Percentiles rank a stretch among this genome's conserved stretches.
Evolutionary conservation across 345 rosid species (phyloP).

Genomic region (Eucalyptus guilfoylei): DNA sequence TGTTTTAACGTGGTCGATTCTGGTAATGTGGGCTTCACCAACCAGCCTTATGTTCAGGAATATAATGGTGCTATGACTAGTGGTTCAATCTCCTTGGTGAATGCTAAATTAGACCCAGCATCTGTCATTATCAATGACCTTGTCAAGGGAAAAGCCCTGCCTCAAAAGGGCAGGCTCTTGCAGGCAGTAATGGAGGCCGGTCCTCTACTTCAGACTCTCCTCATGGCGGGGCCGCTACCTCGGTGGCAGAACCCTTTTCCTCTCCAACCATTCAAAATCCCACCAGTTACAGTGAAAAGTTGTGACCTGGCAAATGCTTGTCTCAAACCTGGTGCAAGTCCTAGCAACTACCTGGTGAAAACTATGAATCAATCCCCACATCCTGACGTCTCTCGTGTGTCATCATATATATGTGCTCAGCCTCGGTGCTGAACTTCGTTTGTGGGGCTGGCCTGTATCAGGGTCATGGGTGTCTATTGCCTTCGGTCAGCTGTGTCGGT

Average conservation of each 20-base stretch:
- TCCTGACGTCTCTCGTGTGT: conserved; percentile 6
- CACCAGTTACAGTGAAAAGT: conserved; percentile 8
- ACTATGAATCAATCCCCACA: neutral
- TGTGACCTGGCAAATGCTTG: neutral
- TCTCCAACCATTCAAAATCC: neutral
- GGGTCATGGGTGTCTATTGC: neutral
- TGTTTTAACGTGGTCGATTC: neutral
- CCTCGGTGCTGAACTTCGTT: conserved; percentile 36
- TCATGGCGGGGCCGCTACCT: conserved; percentile 21
- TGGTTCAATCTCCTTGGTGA: neutral
- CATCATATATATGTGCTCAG: conserved; percentile 25
- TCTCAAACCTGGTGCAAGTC: neutral
- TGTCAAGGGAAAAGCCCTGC: conserved; percentile 32
- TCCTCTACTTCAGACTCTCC: conserved; percentile 17
- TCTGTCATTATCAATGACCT: conserved; percentile 34
- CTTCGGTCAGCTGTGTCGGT: neutral
- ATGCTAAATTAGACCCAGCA: conserved; percentile 22
- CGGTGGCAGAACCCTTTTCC: conserved; percentile 40
- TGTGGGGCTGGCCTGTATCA: conserved; percentile 12
- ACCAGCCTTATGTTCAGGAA: neutral
- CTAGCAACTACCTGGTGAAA: neutral
- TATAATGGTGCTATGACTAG: neutral
- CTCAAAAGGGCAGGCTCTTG: conserved; percentile 31
- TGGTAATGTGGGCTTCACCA: neutral
- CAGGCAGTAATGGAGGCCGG: conserved; percentile 22